These are phyloP conservation scores for Metarhizium album DNA, from an alignment of 2,329 filamentous ascomycete genomes.

Conservation along the genomic window DNA sequence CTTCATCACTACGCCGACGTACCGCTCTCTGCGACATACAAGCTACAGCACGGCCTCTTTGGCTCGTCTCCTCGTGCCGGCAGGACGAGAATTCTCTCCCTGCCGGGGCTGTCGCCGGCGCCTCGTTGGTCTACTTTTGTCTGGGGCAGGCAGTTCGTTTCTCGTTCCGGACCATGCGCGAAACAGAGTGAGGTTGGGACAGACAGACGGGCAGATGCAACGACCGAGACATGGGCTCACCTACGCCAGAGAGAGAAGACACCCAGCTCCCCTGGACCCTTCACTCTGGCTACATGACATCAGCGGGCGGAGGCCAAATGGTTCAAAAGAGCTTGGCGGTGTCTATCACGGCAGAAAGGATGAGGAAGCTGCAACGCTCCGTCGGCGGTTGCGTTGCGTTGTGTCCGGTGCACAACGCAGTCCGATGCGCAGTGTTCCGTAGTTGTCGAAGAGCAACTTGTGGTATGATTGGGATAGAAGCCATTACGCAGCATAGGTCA, in stretches of 20 bases:
- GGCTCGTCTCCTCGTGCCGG: neutral
- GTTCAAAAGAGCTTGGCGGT: neutral
- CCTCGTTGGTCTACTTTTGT: no score
- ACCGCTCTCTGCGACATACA: neutral
- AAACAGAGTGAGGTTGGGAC: neutral
- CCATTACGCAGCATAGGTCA: neutral
- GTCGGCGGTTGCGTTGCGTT: neutral
- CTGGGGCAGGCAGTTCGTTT: no score
- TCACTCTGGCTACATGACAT: no score
- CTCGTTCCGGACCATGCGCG: neutral
- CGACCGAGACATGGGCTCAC: neutral
- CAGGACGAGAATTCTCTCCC: neutral
- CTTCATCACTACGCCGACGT: neutral
- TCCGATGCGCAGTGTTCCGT: neutral
- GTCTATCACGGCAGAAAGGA: neutral
- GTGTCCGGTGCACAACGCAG: no score
- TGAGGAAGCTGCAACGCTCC: neutral
- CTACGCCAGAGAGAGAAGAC: neutral
- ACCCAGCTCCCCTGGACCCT: neutral
- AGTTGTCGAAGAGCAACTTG: neutral
- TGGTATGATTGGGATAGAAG: neutral
- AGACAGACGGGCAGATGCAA: no score
- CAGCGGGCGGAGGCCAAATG: neutral
- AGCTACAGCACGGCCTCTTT: neutral
- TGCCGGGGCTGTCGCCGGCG: neutral